Percentiles rank a stretch among this genome's conserved stretches.
These are phyloP conservation scores for Yamadazyma songkhlaensis DNA, from an alignment of 1,139 yeast species.

Conservation along the genomic window DNA sequence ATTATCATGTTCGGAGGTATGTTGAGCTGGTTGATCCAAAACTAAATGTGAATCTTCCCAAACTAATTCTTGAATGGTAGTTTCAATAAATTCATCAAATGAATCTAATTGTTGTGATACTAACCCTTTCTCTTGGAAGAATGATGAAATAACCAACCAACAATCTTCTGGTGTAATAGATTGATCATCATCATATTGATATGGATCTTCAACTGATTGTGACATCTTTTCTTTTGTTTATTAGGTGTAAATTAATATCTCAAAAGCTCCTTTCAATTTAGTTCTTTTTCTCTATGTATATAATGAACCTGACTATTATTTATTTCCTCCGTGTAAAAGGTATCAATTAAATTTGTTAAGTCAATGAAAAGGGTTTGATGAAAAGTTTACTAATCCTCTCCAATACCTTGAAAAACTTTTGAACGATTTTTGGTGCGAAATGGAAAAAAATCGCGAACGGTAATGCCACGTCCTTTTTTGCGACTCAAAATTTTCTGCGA, in stretches of 20 bases:
- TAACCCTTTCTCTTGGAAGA: constrained; percentile 93
- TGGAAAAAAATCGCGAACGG: constrained; percentile 4
- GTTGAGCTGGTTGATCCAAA: constrained; percentile 97
- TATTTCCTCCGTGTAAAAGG: too few species aligned
- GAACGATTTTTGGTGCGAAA: constrained; percentile 1
- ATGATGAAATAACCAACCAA: constrained; percentile 96
- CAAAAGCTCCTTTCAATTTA: not conserved
- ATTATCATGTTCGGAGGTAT: constrained; percentile 85
- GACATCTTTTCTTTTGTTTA: constrained; percentile 9
- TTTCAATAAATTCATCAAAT: constrained; percentile 95
- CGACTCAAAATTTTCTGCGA: not conserved
- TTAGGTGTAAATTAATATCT: not conserved
- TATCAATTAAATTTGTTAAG: not conserved
- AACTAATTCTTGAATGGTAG: constrained; percentile 94
- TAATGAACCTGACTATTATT: not conserved
- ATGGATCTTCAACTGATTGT: constrained; percentile 47
- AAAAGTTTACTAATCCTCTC: constrained; percentile 6
- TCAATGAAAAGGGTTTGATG: constrained; percentile 1
- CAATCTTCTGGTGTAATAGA: constrained; percentile 97
- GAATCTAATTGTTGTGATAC: constrained; percentile 98
- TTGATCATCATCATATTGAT: constrained; percentile 61
- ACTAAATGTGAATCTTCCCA: constrained; percentile 94
- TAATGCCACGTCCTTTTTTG: constrained; percentile 1
- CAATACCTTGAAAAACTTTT: constrained; percentile 1
- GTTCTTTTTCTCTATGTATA: not conserved